Conservation (phyloP, 2,329 filamentous ascomycete species). For the Monosporascus sp. region DNA sequence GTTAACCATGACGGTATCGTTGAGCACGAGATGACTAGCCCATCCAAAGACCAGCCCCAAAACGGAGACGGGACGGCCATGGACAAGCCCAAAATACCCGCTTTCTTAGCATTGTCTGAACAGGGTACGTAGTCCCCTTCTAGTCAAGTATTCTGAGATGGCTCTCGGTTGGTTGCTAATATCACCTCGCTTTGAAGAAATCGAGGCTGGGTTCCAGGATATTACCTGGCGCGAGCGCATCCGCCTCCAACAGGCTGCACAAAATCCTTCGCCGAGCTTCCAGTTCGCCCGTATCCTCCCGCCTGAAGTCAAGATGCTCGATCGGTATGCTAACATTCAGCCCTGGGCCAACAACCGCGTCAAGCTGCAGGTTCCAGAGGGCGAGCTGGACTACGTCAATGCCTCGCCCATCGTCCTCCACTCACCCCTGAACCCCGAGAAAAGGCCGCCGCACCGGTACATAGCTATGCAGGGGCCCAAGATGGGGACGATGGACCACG, state of each 20-base stretch:
- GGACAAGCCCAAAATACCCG: slow-evolving; percentile 32
- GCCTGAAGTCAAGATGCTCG: slow-evolving; percentile 55
- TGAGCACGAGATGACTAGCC: slow-evolving; percentile 13
- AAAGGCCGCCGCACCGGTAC: slow-evolving; percentile 51
- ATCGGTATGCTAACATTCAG: slow-evolving; percentile 86
- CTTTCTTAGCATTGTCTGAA: slow-evolving; percentile 45
- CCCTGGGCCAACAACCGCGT: slow-evolving; percentile 86
- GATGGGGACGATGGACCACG: slow-evolving; percentile 65
- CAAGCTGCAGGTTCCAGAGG: slow-evolving; percentile 69
- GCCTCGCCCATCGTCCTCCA: slow-evolving; percentile 64
- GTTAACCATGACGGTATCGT: slow-evolving; percentile 32
- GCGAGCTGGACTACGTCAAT: slow-evolving; percentile 73
- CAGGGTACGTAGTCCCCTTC: slow-evolving; percentile 34
- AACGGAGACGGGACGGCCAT: slow-evolving; percentile 1
- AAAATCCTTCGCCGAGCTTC: slow-evolving; percentile 32
- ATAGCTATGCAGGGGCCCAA: slow-evolving; percentile 96
- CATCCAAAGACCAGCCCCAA: slow-evolving; percentile 18
- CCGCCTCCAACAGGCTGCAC: slow-evolving; percentile 35
- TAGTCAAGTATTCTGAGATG: neutral
- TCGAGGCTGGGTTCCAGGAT: slow-evolving; percentile 46
- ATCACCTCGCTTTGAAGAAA: slow-evolving; percentile 30
- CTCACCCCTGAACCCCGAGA: slow-evolving; percentile 31
- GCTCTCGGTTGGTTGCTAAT: slow-evolving; percentile 1
- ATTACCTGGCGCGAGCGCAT: slow-evolving; percentile 48
- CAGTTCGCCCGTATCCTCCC: slow-evolving; percentile 48